These are phyloP conservation scores for Aaosphaeria arxii DNA, from an alignment of 2,329 filamentous ascomycete genomes.

Conservation along the genomic window DNA sequence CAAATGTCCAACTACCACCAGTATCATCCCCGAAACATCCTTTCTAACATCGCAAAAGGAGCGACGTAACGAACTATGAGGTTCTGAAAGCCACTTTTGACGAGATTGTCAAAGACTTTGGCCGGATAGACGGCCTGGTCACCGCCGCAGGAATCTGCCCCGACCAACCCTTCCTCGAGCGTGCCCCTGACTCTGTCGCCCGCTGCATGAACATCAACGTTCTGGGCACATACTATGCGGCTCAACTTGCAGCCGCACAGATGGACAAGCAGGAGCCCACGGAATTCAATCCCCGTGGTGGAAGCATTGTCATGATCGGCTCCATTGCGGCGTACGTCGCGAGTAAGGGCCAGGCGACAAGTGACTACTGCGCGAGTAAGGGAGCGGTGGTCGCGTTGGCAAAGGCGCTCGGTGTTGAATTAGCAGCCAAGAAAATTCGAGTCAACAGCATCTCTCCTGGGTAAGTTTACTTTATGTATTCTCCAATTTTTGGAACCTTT, in stretches of 20 bases:
- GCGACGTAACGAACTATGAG: background rate
- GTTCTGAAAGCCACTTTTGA: background rate
- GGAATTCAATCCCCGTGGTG: background rate
- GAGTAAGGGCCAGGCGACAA: background rate
- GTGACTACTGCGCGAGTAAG: background rate
- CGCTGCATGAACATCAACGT: background rate
- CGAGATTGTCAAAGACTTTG: background rate
- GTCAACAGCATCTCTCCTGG: background rate
- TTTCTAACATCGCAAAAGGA: background rate
- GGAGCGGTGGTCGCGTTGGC: background rate
- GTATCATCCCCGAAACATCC: background rate
- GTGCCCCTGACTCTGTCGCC: background rate
- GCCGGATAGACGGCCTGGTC: background rate
- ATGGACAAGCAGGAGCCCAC: background rate
- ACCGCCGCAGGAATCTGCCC: background rate
- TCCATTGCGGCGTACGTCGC: background rate
- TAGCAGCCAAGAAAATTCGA: background rate
- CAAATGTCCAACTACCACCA: too few relatives aligned
- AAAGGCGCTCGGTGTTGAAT: background rate
- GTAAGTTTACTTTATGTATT: background rate
- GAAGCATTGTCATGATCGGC: background rate
- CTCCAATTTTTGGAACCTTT: background rate
- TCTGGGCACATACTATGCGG: background rate
- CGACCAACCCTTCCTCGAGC: background rate
- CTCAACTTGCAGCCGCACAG: background rate